Conservation (phyloP, 2,329 filamentous ascomycete species). For the Passalora sequoiae region DNA sequence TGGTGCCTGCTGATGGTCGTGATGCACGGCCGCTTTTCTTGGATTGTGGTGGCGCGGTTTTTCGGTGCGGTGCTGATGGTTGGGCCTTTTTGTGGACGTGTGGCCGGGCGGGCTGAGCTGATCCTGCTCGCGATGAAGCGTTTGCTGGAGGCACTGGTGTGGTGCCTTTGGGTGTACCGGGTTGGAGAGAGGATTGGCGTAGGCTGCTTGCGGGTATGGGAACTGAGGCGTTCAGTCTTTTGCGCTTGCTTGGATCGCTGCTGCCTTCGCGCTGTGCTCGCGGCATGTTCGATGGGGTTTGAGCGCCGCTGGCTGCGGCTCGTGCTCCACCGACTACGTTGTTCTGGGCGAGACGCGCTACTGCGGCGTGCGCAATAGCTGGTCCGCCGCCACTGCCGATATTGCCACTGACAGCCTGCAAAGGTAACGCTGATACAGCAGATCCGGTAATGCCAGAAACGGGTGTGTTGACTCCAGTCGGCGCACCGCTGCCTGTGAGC, state of each 20-base stretch:
- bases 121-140: conserved; percentile 51
- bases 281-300: conserved; percentile 21
- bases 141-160: conserved; percentile 43
- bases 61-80: conserved; percentile 40
- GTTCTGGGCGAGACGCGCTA: conserved; percentile 40
- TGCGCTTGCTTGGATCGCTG: conserved; percentile 52
- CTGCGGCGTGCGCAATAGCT: conserved; percentile 49
- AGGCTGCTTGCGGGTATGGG: conserved; percentile 53
- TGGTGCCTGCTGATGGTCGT: conserved; percentile 18
- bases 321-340: conserved; percentile 18
- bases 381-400: conserved; percentile 43
- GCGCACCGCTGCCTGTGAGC: conserved; percentile 40
- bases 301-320: conserved; percentile 15
- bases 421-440: conserved; percentile 48
- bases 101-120: conserved; percentile 48
- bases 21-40: conserved; percentile 32
- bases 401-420: conserved; percentile 54
- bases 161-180: conserved; percentile 58
- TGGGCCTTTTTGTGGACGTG: conserved; percentile 26
- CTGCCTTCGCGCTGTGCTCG: conserved; percentile 35
- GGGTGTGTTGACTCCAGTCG: conserved; percentile 29
- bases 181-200: conserved; percentile 57
- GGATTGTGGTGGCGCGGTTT: conserved; percentile 45
- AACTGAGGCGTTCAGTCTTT: conserved; percentile 51
- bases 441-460: conserved; percentile 35